Evolutionary conservation across 2,329 filamentous ascomycete species (phyloP).

Genomic region (Exophiala bonariae): DNA sequence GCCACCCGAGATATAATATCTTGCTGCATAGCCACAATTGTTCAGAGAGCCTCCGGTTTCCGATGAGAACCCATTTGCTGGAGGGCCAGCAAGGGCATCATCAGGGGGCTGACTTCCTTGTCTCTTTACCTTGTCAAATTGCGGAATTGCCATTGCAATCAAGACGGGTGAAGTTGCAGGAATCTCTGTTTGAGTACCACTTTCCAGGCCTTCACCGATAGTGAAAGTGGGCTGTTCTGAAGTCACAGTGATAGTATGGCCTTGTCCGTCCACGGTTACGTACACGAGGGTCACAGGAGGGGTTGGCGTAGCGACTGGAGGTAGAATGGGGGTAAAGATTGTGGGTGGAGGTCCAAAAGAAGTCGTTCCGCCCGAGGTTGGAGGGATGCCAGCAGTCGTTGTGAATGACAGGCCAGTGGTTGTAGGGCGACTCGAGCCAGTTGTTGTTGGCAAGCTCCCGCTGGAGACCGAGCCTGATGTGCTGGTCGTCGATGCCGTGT

Average conservation of each 20-base stretch:
- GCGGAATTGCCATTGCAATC: constrained; percentile 14
- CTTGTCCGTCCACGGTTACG: constrained; percentile 11
- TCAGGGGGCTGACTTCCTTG: constrained; percentile 3
- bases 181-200: constrained; percentile 18
- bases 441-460: neutral
- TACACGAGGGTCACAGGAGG: constrained; percentile 11
- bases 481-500: constrained; percentile 2
- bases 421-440: neutral
- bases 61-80: constrained; percentile 7
- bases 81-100: neutral
- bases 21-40: constrained; percentile 18
- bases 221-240: constrained; percentile 14
- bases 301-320: constrained; percentile 12
- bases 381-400: constrained; percentile 3
- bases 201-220: constrained; percentile 22
- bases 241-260: constrained; percentile 14
- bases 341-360: constrained; percentile 1
- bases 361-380: too few species aligned
- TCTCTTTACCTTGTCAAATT: constrained; percentile 16
- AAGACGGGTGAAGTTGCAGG: constrained; percentile 14
- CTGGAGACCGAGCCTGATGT: constrained; percentile 6
- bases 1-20: constrained; percentile 18
- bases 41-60: constrained; percentile 11
- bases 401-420: constrained; percentile 1
- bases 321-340: constrained; percentile 14